phyloP scores from a whole-genome alignment of 163 green algal species.

The Scenedesmus sp. region DNA sequence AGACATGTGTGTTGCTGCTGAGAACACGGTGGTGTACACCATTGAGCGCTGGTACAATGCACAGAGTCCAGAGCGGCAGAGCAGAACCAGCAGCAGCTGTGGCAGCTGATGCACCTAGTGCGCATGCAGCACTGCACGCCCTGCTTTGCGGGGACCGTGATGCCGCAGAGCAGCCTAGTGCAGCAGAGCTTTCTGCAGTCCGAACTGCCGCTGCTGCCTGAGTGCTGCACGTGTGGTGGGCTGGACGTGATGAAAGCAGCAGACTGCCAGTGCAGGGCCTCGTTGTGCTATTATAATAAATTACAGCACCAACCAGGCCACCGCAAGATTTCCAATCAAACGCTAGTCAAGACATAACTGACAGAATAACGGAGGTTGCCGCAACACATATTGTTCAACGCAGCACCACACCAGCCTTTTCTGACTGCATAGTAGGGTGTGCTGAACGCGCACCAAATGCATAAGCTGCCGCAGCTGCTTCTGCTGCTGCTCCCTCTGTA shows the following conservation, averaged over 20 bases:
- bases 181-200: not conserved
- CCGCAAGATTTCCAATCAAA: too few relatives aligned
- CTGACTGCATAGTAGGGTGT: too few relatives aligned
- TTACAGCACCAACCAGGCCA: too few relatives aligned
- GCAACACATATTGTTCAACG: too few relatives aligned
- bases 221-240: not conserved
- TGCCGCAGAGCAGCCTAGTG: not conserved
- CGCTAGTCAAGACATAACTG: too few relatives aligned
- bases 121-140: not conserved
- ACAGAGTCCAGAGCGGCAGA: not conserved
- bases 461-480: too few relatives aligned
- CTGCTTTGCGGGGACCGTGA: not conserved
- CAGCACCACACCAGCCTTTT: too few relatives aligned
- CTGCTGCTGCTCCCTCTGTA: too few relatives aligned
- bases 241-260: not conserved
- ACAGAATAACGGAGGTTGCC: too few relatives aligned
- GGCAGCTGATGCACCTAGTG: not conserved
- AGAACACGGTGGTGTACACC: conserved; percentile 5
- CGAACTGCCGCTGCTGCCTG: not conserved
- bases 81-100: not conserved
- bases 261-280: too few relatives aligned
- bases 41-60: not conserved
- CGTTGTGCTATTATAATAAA: too few relatives aligned
- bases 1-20: not conserved
- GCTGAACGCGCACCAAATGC: too few relatives aligned